Base-by-base conservation (phyloP, 2,329 filamentous ascomycete species). In the Trichoderma koningii region DNA sequence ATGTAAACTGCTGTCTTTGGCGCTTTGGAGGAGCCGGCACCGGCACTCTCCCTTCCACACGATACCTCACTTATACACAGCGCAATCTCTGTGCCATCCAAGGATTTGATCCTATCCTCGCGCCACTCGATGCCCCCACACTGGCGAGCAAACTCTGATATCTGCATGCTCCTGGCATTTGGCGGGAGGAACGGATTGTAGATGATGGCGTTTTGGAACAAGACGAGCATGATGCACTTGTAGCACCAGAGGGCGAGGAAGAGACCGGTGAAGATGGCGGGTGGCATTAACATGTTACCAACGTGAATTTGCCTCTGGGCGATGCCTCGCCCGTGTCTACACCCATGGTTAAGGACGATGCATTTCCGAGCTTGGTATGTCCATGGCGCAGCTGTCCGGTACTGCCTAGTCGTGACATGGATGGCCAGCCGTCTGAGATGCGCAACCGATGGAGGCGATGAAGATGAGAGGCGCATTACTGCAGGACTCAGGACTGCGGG, bases 121-220 rank as follows among this genome's bases (percentile, higher is more conserved):
- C 80, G 75, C 91, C 91, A 94, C 45, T 72, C 66, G n/a, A 93
- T 79, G 0, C 86, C 86, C 28, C 77, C 78, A 68, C 88, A 91
- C 44, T 83, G 80, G 4, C 75, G 73, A 28, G 79, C 78, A 72
- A 91, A 92, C 70, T 90, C 85, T 3, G 79, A 77, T 44, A 93
- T 88, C 64, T 78, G 86, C 77, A 93, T 88, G 26, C 83, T 81
- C 17, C 89, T 83, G 0, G 90, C 82, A 71, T 89, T 89, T 2
- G 90, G 90, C 19, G 90, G 89, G 57, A 93, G 77, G 52, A 88
- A 89, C 0, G 90, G 89, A 79, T 92, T 92, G 76, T 93, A 93
- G 66, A 93, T 89, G 72, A 93, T 91, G 73, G 89, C 89, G 72
- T 93, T 91, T 76, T 93, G 91, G 73, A 93, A 90, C 5, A 90